Evolutionary conservation across 2,329 filamentous ascomycete species (phyloP).

Genomic region (Penicillium glabrum): DNA sequence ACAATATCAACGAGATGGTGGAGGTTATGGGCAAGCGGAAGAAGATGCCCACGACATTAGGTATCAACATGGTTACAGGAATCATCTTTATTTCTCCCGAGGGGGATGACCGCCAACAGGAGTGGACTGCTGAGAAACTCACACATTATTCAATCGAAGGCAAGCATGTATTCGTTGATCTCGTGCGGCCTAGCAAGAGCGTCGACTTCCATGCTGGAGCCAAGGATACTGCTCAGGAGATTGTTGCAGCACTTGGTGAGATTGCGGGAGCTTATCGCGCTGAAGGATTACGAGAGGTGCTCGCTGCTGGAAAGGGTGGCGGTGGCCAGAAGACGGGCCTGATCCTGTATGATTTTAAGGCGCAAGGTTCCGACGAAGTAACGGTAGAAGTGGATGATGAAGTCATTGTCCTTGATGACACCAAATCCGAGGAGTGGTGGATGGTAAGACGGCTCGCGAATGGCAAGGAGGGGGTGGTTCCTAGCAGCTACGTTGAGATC

Average conservation of each 20-base stretch:
- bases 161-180: constrained; percentile 94
- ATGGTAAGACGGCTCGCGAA: constrained; percentile 88
- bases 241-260: constrained; percentile 83
- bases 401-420: constrained; percentile 84
- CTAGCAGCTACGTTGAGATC: constrained; percentile 92
- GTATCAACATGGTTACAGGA: constrained; percentile 87
- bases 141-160: constrained; percentile 98
- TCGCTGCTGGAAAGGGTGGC: constrained; percentile 73
- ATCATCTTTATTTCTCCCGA: constrained; percentile 88
- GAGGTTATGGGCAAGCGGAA: constrained; percentile 96
- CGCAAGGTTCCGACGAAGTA: constrained; percentile 94
- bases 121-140: constrained; percentile 93
- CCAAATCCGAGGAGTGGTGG: constrained; percentile 97
- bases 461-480: constrained; percentile 92
- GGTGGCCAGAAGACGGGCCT: constrained; percentile 74
- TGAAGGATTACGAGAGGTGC: constrained; percentile 78
- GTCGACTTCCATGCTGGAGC: constrained; percentile 95
- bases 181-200: constrained; percentile 89
- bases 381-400: constrained; percentile 88
- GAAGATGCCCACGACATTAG: constrained; percentile 96
- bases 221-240: constrained; percentile 94
- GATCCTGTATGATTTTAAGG: constrained; percentile 93
- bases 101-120: constrained; percentile 78
- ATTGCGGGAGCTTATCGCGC: constrained; percentile 81
- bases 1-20: constrained; percentile 96